Base-by-base conservation (phyloP, 352 stramenopile genomes). In the Globisporangium mamillatum region DNA sequence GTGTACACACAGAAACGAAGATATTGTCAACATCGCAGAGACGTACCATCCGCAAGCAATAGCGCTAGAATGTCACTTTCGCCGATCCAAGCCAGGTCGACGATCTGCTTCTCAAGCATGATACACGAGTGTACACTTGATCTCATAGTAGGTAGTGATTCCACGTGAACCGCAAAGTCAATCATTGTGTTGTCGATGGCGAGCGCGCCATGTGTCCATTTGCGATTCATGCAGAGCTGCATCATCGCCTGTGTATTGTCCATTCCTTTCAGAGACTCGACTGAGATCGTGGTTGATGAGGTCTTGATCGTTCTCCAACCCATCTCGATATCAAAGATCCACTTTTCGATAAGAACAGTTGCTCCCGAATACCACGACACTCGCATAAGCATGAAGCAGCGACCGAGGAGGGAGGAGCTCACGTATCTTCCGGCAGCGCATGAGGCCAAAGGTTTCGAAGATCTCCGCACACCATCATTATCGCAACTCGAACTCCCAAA, bases 21-120 rank as follows among this genome's bases (percentile, higher is more conserved):
- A 44, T 4, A 14, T 7, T 41, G 16, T 20, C 24, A 27, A 20
- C 12, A 22, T 58, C 14, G 24, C 12, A 36, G 5, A 36, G 20
- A 59, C 64, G 29, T 76, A 81, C 71, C 76, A 29, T 73, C 72
- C 9, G 60, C 38, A 58, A 80, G 59, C 27, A 83, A 50, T n/a
- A 81, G 50, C n/a, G 64, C 66, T 58, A 82, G 68, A 14, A 60
- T 62, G 24, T 52, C 16, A 0, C 4, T 3, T 18, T 55, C 24
- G 5, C 54, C 25, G 14, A 63, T n/a, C 59, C 66, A 71, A 10
- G 18, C 24, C 1, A 53, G 2, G 12, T 71, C 66, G 1, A 57
- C n/a, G 6, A 71, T 63, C 16, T 27, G 6, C 4, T 67, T 25
- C n/a, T 71, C 36, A 0, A 71, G 20, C 3, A 9, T 4, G 1